A percentile compares a stretch with the other conserved stretches of the same genome.
Conservation (phyloP, 1,284 basidiomycete species). For the Lignosus rhinocerotis region DNA sequence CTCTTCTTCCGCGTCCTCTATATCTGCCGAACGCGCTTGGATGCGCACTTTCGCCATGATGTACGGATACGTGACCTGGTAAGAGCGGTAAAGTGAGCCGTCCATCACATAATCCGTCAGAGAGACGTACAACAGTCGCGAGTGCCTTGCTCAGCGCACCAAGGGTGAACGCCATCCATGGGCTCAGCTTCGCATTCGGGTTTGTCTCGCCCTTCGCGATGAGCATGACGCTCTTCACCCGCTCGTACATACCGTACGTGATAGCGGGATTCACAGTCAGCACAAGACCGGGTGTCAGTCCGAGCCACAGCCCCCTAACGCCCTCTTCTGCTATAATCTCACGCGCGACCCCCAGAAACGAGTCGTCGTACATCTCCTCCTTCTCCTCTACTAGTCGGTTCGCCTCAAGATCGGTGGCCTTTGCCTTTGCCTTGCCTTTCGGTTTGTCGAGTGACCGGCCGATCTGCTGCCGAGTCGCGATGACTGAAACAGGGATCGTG, state of each 20-base stretch:
- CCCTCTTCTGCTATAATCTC: conserved; percentile 96
- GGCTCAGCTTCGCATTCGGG: conserved; percentile 62
- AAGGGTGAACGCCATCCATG: conserved; percentile 81
- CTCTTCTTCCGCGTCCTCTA: conserved; percentile 48
- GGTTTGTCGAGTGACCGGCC: conserved; percentile 43
- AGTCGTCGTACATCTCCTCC: conserved; percentile 50
- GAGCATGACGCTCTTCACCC: conserved; percentile 76
- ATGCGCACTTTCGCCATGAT: conserved; percentile 98
- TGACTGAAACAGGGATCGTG: conserved; percentile 97
- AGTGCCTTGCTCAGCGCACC: conserved; percentile 96
- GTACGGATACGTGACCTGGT: conserved; percentile 86
- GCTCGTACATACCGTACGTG: conserved; percentile 96
- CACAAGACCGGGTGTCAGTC: conserved; percentile 90
- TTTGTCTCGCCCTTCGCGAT: conserved; percentile 45
- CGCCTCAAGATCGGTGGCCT: conserved; percentile 15
- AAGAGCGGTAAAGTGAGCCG: neutral
- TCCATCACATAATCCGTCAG: neutral
- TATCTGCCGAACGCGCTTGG: conserved; percentile 74
- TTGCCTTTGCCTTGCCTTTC: conserved; percentile 11
- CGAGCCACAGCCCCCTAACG: conserved; percentile 90
- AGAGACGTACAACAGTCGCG: conserved; percentile 80
- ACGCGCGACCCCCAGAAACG: conserved; percentile 77
- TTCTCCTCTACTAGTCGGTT: conserved; percentile 9
- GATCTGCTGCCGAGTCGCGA: conserved; percentile 96
- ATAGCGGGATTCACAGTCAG: conserved; percentile 97